Evolutionary conservation across 2,329 filamentous ascomycete genomes (phyloP).

Genomic region (Cladophialophora chaetospira): DNA sequence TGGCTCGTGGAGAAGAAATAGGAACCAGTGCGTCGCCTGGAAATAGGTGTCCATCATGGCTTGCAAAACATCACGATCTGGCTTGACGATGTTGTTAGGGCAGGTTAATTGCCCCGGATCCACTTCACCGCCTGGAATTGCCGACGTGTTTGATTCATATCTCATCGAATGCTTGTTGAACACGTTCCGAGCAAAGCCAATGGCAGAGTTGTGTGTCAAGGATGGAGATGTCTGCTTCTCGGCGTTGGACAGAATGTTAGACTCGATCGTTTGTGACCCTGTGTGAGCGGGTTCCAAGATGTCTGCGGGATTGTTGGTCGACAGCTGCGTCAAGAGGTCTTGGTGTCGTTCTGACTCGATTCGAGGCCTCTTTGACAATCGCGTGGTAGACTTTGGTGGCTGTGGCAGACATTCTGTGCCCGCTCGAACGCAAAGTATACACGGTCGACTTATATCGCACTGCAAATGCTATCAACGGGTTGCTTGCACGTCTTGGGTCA

Average conservation of each 20-base stretch:
- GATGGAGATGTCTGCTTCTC: neutral
- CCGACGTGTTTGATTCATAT: constrained; percentile 21
- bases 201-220: constrained; percentile 28
- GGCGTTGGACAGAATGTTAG: neutral
- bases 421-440: constrained; percentile 28
- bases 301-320: neutral
- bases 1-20: neutral
- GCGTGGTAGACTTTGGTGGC: neutral
- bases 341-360: neutral
- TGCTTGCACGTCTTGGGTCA: too few species aligned
- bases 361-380: neutral
- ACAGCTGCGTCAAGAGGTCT: neutral
- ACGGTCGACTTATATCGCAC: constrained; percentile 62
- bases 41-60: neutral
- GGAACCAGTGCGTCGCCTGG: neutral
- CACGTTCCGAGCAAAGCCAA: constrained; percentile 32
- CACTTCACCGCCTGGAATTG: neutral
- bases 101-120: too few species aligned
- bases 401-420: constrained; percentile 28
- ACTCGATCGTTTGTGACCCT: neutral
- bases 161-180: constrained; percentile 26
- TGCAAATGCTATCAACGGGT: too few species aligned
- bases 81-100: neutral
- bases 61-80: neutral
- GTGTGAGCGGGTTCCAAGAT: neutral